A percentile compares a stretch with the other conserved stretches of the same genome.
These are phyloP conservation scores for Rhodosporidiobolus odoratus DNA, from an alignment of 768 basidiomycete genomes.

Conservation along the genomic window DNA sequence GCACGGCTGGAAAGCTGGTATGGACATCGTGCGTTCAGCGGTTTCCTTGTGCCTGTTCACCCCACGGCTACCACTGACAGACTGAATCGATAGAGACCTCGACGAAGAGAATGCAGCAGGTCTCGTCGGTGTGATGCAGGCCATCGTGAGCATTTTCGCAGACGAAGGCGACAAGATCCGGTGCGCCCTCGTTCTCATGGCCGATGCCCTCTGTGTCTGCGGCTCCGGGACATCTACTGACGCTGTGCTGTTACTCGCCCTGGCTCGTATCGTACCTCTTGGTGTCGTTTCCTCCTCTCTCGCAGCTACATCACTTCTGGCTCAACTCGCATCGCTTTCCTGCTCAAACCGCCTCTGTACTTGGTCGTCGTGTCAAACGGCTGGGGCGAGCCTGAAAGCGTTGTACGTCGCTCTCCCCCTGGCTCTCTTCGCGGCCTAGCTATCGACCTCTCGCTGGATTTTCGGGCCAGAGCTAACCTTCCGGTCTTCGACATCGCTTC, in stretches of 20 bases:
- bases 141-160: conserved; percentile 88
- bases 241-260: neutral
- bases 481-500: too few species aligned
- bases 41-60: neutral
- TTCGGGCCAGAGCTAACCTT: neutral
- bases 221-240: conserved; percentile 34
- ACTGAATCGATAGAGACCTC: conserved; percentile 16
- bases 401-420: conserved; percentile 58
- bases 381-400: conserved; percentile 93
- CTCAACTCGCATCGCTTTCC: conserved; percentile 72
- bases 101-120: conserved; percentile 62
- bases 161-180: conserved; percentile 73
- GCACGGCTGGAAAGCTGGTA: conserved; percentile 96
- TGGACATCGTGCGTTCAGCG: conserved; percentile 66
- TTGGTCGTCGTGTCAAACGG: conserved; percentile 75
- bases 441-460: too few species aligned
- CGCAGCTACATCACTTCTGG: conserved; percentile 73
- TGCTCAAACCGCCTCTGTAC: conserved; percentile 80
- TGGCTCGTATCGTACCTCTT: too few species aligned
- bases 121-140: conserved; percentile 86
- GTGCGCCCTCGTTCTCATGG: conserved; percentile 41
- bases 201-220: neutral
- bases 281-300: too few species aligned
- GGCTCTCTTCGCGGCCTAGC: too few species aligned
- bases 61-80: too few species aligned